Base-by-base conservation (phyloP, 768 basidiomycete species). In the Pleurotus tuber-regium region DNA sequence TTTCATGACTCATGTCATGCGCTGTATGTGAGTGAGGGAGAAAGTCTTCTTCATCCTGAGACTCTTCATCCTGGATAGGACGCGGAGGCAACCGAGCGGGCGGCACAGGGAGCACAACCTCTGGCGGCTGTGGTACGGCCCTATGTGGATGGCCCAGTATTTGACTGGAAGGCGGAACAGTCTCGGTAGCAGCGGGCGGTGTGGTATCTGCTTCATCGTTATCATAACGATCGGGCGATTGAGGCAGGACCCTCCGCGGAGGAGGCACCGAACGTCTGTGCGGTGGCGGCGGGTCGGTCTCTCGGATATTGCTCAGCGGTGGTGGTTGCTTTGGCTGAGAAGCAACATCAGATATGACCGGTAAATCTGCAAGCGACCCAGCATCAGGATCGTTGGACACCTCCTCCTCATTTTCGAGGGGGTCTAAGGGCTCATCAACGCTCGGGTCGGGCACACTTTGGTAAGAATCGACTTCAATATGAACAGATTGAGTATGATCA, bases 251-350 rank as follows among this genome's bases (percentile, higher is more conserved):
- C 3, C 54, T 53, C 23, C 55, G 58, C 24, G 59, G 63, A 4
- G 65, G 64, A 50, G 63, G 59, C 21, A 53, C 54, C 51, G 23
- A 58, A 26, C 11, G 56, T 54, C 44, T 56, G 33, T 25, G 54
- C 46, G 8, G 57, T 28, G 10, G 53, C 25, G 47, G 31, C n/a
- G 49, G n/a, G n/a, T n/a, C n/a, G n/a, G 16, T 36, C 40, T 19
- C 21, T 35, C 6, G 42, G 11, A 24, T 25, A 9, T 48, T 18
- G 2, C 18, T 24, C 18, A 21, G n/a, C 3, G 14, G n/a, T 30
- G 30, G 23, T 3, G 31, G 14, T 11, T 16, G 21, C 5, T 7
- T 14, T 16, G 40, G 23, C 40, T 6, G 40, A 14, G 40, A 24
- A 19, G 29, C 10, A 8, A 5, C 43, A 3, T 16, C 7, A 4